A percentile compares a stretch with the other conserved stretches of the same genome.
These are phyloP conservation scores for Cladosporium colombiae DNA, from an alignment of 2,329 filamentous ascomycete genomes.

Conservation along the genomic window DNA sequence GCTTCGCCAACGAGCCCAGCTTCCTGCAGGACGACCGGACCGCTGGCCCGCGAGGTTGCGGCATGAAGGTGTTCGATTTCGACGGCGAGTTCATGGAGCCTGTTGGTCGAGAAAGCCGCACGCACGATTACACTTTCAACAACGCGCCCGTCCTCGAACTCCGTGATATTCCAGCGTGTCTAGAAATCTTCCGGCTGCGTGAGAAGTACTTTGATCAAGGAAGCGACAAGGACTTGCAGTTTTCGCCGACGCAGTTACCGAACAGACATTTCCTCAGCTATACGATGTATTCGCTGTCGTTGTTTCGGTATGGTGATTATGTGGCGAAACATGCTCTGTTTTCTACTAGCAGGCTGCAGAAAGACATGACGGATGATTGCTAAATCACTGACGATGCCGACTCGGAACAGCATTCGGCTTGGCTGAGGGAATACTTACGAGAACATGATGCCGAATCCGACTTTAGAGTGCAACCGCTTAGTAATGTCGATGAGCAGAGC, in stretches of 20 bases:
- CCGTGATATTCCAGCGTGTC: slow-evolving; percentile 36
- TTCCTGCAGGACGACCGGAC: slow-evolving; percentile 25
- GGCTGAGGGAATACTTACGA: slow-evolving; percentile 32
- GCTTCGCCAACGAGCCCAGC: slow-evolving; percentile 28
- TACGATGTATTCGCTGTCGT: slow-evolving; percentile 36
- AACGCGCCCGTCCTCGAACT: slow-evolving; percentile 38
- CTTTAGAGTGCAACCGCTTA: slow-evolving; percentile 37
- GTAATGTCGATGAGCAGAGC: slow-evolving; percentile 32
- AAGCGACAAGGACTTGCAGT: slow-evolving; percentile 35
- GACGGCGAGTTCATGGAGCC: slow-evolving; percentile 24
- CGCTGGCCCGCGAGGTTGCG: slow-evolving; percentile 27
- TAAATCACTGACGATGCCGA: slow-evolving; percentile 27
- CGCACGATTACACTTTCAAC: slow-evolving; percentile 39
- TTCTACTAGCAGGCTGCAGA: slow-evolving; percentile 25
- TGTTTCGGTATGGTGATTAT: slow-evolving; percentile 35
- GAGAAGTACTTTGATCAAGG: slow-evolving; percentile 37
- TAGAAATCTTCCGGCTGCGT: slow-evolving; percentile 37
- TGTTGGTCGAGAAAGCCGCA: slow-evolving; percentile 19
- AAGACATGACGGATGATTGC: slow-evolving; percentile 26
- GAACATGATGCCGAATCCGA: slow-evolving; percentile 34
- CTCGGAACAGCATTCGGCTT: slow-evolving; percentile 29
- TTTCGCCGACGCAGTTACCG: slow-evolving; percentile 33
- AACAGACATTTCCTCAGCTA: slow-evolving; percentile 43
- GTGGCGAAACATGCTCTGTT: slow-evolving; percentile 37
- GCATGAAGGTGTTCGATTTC: slow-evolving; percentile 29